These are phyloP conservation scores for Cucurbita maxima DNA, from an alignment of 306 rosid genomes.

Conservation along the genomic window DNA sequence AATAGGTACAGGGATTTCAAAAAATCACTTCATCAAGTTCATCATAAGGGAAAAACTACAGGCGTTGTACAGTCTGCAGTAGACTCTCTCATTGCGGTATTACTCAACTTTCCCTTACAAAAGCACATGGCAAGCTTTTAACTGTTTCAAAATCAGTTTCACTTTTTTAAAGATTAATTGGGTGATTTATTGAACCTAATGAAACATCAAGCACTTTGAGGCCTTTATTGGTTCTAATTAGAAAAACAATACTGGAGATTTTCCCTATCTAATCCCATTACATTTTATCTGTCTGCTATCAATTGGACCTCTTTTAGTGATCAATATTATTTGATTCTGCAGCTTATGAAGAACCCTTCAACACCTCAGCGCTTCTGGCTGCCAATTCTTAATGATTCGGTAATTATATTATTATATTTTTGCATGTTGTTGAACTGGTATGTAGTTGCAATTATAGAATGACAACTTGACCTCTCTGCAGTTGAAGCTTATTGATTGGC, in stretches of 20 bases:
- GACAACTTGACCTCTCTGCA: slow-evolving; percentile 17
- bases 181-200: background rate
- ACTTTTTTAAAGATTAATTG: background rate
- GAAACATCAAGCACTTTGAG: background rate
- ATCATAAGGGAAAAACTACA: slow-evolving; percentile 33
- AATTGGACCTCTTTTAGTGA: background rate
- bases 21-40: slow-evolving; percentile 61
- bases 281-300: background rate
- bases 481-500: slow-evolving; percentile 76
- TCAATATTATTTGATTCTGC: slow-evolving; percentile 6
- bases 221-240: background rate
- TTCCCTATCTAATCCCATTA: background rate
- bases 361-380: slow-evolving; percentile 94
- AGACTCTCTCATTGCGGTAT: slow-evolving; percentile 60
- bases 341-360: slow-evolving; percentile 86
- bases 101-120: background rate
- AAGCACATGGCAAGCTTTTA: background rate
- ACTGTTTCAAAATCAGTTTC: background rate
- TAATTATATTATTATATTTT: slow-evolving; percentile 9
- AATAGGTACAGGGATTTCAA: slow-evolving; percentile 84
- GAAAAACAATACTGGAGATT: background rate
- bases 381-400: slow-evolving; percentile 82
- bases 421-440: background rate
- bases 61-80: slow-evolving; percentile 69
- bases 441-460: background rate